Evolutionary conservation across 2,329 filamentous ascomycete species (phyloP).

Genomic region (Lachnellula cervina): DNA sequence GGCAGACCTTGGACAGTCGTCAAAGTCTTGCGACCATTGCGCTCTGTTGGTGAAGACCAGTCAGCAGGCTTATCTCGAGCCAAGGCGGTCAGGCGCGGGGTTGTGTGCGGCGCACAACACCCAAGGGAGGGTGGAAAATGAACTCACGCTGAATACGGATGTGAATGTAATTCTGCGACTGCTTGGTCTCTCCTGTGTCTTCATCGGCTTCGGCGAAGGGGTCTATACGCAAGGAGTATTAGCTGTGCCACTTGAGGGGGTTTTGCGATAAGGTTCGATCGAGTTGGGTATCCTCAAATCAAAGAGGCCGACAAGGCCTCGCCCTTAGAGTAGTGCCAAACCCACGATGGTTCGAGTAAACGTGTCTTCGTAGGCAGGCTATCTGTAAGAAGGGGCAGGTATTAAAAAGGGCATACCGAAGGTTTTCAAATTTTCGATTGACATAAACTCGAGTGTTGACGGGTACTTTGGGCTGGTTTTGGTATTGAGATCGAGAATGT

Average conservation of each 20-base stretch:
- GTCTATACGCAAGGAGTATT: slow-evolving; percentile 53
- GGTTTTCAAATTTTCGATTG: slow-evolving; percentile 98
- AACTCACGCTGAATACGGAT: slow-evolving; percentile 97
- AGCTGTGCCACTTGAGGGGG: slow-evolving; percentile 9
- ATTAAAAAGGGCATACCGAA: slow-evolving; percentile 60
- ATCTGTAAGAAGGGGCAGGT: neutral
- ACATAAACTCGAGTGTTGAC: slow-evolving; percentile 85
- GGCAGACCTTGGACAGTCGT: slow-evolving; percentile 98
- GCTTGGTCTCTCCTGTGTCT: slow-evolving; percentile 92
- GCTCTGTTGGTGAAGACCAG: slow-evolving; percentile 57
- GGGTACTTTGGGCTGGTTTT: slow-evolving; percentile 36
- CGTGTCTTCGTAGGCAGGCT: neutral
- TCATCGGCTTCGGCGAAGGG: slow-evolving; percentile 99
- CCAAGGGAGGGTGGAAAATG: neutral
- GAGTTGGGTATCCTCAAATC: neutral
- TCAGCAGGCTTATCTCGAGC: slow-evolving; percentile 36
- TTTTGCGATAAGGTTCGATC: slow-evolving; percentile 13
- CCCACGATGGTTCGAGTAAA: neutral
- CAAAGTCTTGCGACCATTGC: slow-evolving; percentile 99
- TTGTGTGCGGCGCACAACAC: slow-evolving; percentile 2
- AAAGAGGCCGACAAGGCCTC: neutral
- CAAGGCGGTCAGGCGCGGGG: slow-evolving; percentile 10
- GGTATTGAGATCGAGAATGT: slow-evolving; percentile 12
- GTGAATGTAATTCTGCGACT: slow-evolving; percentile 97
- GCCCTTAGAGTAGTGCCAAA: neutral